Base-by-base conservation (phyloP, 805 yeast species). In the Ogataea siamensis region DNA sequence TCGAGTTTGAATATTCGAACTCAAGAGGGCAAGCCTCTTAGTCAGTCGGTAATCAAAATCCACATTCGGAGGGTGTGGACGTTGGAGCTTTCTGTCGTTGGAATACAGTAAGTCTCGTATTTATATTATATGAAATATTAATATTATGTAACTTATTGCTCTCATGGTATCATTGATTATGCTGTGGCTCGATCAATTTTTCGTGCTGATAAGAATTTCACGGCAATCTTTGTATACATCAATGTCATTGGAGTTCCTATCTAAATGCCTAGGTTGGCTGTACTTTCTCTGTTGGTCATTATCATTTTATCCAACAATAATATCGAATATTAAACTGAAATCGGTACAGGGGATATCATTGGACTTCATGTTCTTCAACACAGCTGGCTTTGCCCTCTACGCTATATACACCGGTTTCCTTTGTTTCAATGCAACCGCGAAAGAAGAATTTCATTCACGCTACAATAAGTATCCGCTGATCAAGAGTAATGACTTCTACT, bases 41-140 rank as follows among this genome's bases (percentile, higher is more conserved):
- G 63, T 54, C 14, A 58, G 68, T 60, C 72, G 5, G 61, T 61
- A 2, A 76, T 88, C 17, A 80, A 76, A 52, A 78, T 89, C 12
- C 97, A 93, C 56, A 79, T 87, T 40, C 78, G 99, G 50, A 73
- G 98, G 50, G 97, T 91, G 13, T 93, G 99, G 99, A 93, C 99
- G 2, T 70, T 93, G 49, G 99, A 93, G 63, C 71, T 93, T 46
- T 81, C 91, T 18, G 93, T 91, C 12, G 73, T 89, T 33, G 98
- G 96, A 5, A 87, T 86, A 16, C 87, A 78, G 47, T 77, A 26
- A 14, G 9, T 10, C 4, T 22, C 5, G 12, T 22, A 11, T 11
- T n/a, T n/a, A n/a, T n/a, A n/a, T n/a, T n/a, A n/a, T n/a, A n/a
- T n/a, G n/a, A n/a, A n/a, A n/a, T n/a, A n/a, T n/a, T n/a, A n/a